Base-by-base conservation (phyloP, 768 basidiomycete species). In the Boletus tomentosulus region DNA sequence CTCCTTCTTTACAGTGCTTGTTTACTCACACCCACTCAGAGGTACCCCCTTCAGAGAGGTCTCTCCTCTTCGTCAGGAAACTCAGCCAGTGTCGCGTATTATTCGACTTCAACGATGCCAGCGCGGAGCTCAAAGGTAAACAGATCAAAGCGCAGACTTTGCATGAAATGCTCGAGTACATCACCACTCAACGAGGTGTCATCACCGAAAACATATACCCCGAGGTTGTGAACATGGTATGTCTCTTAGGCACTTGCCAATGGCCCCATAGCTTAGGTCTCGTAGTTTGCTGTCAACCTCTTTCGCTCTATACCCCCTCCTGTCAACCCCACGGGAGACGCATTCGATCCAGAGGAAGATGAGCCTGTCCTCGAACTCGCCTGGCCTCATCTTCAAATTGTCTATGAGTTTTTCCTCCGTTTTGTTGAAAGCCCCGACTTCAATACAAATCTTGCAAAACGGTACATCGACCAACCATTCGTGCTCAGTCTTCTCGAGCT, bases 301-400 rank as follows among this genome's bases (percentile, higher is more conserved):
- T 99, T 99, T 80, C 91, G 97, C 59, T 94, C 97, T 66, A 98
- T 99, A 82, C 97, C 97, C 74, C 97, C 97, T 64, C 97, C 95
- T 42, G 96, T 98, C 54, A 99, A 99, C 66, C 97, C 97, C 6
- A 90, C 86, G 12, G 97, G 97, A 50, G 97, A 99, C 70, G 97
- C 96, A 2, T 99, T 97, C 68, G 97, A 99, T 69, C 97, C 97
- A 22, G 97, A 99, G 73, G 97, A 99, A 74, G 97, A 99, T 64
- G 97, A 99, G 60, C 97, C 97, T 7, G 97, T 99, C 3, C 81
- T 99, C 55, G 97, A 99, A 69, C 88, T 98, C 53, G 97, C 97
- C 27, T 99, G 97, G 97, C 97, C 97, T 38, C 97, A 99, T 71
- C 81, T 99, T 53, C 95, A 99, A 71, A 95, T 99, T 61, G 97